Evolutionary conservation across 805 yeast genomes (phyloP).

Genomic region (Wickerhamiella kurtzmanii): DNA sequence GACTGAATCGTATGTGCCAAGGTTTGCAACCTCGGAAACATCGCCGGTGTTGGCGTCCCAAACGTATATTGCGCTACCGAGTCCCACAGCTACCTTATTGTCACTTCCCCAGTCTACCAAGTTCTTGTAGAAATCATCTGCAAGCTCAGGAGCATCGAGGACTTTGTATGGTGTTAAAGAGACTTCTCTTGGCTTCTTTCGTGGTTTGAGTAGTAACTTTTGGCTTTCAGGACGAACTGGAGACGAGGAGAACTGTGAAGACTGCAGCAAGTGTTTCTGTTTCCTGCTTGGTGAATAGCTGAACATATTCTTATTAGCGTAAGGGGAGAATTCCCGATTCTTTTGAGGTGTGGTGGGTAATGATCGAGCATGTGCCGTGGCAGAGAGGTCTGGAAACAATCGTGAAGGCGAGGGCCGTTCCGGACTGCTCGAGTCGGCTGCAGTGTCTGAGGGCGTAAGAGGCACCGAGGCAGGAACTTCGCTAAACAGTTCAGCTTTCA

Average conservation of each 20-base stretch:
- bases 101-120: constrained; percentile 92
- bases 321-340: constrained; percentile 13
- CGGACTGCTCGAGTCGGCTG: constrained; percentile 3
- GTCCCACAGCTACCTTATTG: constrained; percentile 78
- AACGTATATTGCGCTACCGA: constrained; percentile 74
- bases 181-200: constrained; percentile 62
- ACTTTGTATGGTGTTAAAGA: constrained; percentile 84
- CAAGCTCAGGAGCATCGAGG: constrained; percentile 87
- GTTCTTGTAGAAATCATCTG: constrained; percentile 86
- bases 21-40: constrained; percentile 66
- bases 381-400: constrained; percentile 5
- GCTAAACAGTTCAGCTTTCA: constrained; percentile 85
- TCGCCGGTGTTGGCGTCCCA: constrained; percentile 83
- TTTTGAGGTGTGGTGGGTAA: constrained; percentile 17
- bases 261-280: not conserved
- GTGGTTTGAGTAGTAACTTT: constrained; percentile 63
- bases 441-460: not conserved
- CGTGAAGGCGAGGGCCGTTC: not conserved
- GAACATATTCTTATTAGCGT: constrained; percentile 38
- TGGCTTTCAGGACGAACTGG: constrained; percentile 68
- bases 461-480: constrained; percentile 21
- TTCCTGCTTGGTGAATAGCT: constrained; percentile 11
- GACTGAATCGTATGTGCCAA: constrained; percentile 53
- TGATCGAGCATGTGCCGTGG: constrained; percentile 24
- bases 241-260: not conserved